Base-by-base conservation (phyloP, 192 early-diverging fungal species). In the Radiomyces spectabilis region DNA sequence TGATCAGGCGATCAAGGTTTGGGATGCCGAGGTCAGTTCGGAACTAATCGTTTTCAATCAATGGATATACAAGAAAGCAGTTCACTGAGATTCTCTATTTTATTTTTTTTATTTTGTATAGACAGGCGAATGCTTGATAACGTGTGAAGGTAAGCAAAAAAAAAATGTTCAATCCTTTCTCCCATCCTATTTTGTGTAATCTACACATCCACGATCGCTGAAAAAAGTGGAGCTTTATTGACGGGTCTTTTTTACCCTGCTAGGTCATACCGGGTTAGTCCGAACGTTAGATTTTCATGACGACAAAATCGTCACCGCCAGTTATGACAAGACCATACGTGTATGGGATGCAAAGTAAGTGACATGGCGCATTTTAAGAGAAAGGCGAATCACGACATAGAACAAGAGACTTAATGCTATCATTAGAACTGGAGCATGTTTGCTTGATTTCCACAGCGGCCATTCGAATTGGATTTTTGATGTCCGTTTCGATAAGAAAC, bases 391-490 rank as follows among this genome's bases (percentile, higher is more conserved):
- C 22, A 45, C 5, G 22, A 1, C 27, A 1, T 45, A 2, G 5
- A 22, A 22, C 12, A 12, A 22, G 43, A 21, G 3, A 10, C 9
- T 6, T 31, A 50, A 18, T 34, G 22, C 29, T 34, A 13, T 2
- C 15, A 34, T 8, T 1, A 50, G 37, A 30, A 80, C 85, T 2
- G 92, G 90, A n/a, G 57, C 87, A 41, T 77, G 89, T 46, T 62
- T 87, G 25, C 54, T 90, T 44, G 77, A 91, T 68, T 72, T 91
- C 18, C 70, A 84, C 41, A 72, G 79, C 31, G 87, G 82, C 3
- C 91, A 94, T 59, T 76, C 78, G 7, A 90, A 87, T 68, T 95
- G 95, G 93, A 89, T 97, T 8, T 97, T 97, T 78, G 90, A 95
- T 71, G 86, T 97, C 12, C 91, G 92, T 50, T 89, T 92, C 59